Evolutionary conservation across 139 green algal genomes (phyloP), one percentile per base, ranked within the genome.

Genomic region (Closterium sp.): DNA sequence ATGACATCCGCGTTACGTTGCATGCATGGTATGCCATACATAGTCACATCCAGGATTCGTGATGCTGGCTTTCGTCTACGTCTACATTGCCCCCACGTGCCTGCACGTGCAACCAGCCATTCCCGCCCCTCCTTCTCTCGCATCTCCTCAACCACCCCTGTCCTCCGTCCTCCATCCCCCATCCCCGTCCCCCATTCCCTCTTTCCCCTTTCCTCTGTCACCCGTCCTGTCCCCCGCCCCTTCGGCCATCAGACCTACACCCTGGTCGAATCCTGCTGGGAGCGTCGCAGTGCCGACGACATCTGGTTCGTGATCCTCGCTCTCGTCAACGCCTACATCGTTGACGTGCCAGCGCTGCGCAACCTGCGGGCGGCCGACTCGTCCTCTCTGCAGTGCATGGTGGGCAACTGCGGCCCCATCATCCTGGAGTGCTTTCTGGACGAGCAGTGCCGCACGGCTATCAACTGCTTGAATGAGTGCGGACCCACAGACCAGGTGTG

Each of bases 401-500:
- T 87, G 3, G 27, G 27, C 85, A 94, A 94, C 28, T 94, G 92
- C 31, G 89, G 50, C 2, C 30, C 90, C 32, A 13, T 92, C 4
- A 94, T 94, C 29, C 13, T 30, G 27, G 92, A 73, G 17, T 94
- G 92, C 11, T 21, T 94, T 3, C 31, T 24, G 21, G 89, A 94
- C 45, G 31, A 45, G 9, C 31, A n/a, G n/a, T 94, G 92, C 89
- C 89, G 90, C 1, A 84, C 91, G 85, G 92, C 92, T n/a, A 29
- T 94, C 22, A 45, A 45, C 32, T 94, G 92, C 29, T 70, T 94
- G 21, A 94, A 24, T 27, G 70, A 29, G 22, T 94, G 92, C 50
- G 50, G 79, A 10, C 89, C 92, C n/a, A 94, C 73, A 2, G 92
- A 94, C 70, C 92, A 93, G 28, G 45, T 94, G n/a, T n/a, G n/a